Evolutionary conservation across 169 alveolate species (phyloP).

Genomic region (Plasmodium relictum): DNA sequence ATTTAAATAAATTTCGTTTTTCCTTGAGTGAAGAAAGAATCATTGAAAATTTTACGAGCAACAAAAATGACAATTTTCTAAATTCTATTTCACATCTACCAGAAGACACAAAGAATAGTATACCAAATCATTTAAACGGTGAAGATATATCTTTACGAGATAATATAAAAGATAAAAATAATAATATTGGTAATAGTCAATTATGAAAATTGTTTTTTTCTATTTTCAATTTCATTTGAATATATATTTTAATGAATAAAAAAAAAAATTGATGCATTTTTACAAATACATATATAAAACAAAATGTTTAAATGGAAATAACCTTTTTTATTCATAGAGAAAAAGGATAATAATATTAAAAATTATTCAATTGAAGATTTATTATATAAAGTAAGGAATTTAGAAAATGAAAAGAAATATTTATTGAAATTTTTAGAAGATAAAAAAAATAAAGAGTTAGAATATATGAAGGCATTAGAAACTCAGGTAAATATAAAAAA

Average conservation of each 20-base stretch:
- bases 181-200: slow-evolving; percentile 24
- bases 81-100: slow-evolving; percentile 2
- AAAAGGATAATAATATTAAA: slow-evolving; percentile 4
- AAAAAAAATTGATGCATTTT: background rate
- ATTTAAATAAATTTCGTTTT: slow-evolving; percentile 55
- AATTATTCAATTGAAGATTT: slow-evolving; percentile 31
- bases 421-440: slow-evolving; percentile 43
- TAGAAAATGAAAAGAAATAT: slow-evolving; percentile 65
- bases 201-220: background rate
- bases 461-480: slow-evolving; percentile 44
- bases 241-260: background rate
- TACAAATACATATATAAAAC: background rate
- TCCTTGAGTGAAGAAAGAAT: slow-evolving; percentile 57
- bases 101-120: background rate
- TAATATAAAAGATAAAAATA: slow-evolving; percentile 3
- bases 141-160: background rate
- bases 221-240: background rate
- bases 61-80: slow-evolving; percentile 20
- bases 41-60: slow-evolving; percentile 33
- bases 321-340: background rate
- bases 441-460: slow-evolving; percentile 59
- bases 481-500: slow-evolving; percentile 42
- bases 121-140: slow-evolving; percentile 2
- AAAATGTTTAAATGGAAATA: background rate
- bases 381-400: slow-evolving; percentile 49